phyloP scores from a whole-genome alignment of 345 rosid genomes.

The Leavenworthia alabamica region DNA sequence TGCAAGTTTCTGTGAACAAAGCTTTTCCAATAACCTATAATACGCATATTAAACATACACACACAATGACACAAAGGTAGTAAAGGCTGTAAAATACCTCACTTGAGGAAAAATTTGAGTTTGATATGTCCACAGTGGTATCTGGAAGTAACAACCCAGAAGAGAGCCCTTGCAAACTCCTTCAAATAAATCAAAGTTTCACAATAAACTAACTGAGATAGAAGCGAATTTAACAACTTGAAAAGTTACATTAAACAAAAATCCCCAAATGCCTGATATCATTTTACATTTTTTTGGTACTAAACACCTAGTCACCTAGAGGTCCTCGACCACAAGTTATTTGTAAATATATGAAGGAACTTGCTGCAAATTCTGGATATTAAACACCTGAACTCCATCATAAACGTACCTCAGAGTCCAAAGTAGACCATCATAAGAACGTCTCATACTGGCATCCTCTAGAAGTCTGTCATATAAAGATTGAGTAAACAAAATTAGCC shows the following conservation, averaged over 20 bases:
- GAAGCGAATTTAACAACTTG: slow-evolving; percentile 10
- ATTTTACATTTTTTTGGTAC: not conserved
- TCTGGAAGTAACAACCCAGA: slow-evolving; percentile 36
- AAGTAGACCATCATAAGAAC: slow-evolving; percentile 70
- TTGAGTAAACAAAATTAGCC: slow-evolving; percentile 3
- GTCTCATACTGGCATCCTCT: slow-evolving; percentile 66
- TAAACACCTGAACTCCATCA: slow-evolving; percentile 11
- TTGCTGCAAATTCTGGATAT: slow-evolving; percentile 1
- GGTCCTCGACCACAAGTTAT: not conserved
- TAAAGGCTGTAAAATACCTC: slow-evolving; percentile 31
- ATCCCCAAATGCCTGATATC: not conserved
- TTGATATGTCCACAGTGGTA: slow-evolving; percentile 33
- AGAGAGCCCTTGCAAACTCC: slow-evolving; percentile 82
- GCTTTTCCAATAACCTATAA: slow-evolving; percentile 1
- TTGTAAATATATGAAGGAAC: slow-evolving; percentile 4
- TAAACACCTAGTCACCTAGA: not conserved
- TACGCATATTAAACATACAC: slow-evolving; percentile 6
- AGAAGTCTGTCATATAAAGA: slow-evolving; percentile 50
- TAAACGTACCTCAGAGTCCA: slow-evolving; percentile 80
- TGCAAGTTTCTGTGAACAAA: not conserved
- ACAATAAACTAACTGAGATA: slow-evolving; percentile 1
- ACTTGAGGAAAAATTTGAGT: slow-evolving; percentile 29
- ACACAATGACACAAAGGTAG: slow-evolving; percentile 17
- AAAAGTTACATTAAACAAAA: not conserved
- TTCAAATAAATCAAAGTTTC: slow-evolving; percentile 33